These are phyloP conservation scores for Cladosporium sp. DNA, from an alignment of 2,329 filamentous ascomycete species.

Conservation along the genomic window DNA sequence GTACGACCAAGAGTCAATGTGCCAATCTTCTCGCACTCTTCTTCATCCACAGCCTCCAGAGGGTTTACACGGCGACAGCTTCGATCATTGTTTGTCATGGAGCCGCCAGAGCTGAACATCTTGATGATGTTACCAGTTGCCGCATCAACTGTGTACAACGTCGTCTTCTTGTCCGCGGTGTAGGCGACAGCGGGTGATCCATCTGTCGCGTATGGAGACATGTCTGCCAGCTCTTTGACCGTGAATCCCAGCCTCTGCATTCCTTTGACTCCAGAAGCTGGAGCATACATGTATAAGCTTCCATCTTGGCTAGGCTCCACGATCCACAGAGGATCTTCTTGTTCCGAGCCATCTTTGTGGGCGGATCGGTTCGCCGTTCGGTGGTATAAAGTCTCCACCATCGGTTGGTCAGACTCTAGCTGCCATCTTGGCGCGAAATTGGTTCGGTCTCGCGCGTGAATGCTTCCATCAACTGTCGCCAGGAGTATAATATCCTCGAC, in stretches of 20 bases:
- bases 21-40: conserved; percentile 72
- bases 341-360: conserved; percentile 56
- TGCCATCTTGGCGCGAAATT: conserved; percentile 83
- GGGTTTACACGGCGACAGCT: conserved; percentile 70
- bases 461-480: conserved; percentile 98
- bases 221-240: conserved; percentile 79
- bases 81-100: conserved; percentile 61
- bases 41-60: conserved; percentile 52
- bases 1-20: conserved; percentile 80
- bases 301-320: conserved; percentile 89
- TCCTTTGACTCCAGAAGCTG: conserved; percentile 53
- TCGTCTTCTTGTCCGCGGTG: conserved; percentile 85
- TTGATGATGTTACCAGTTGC: conserved; percentile 76
- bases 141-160: conserved; percentile 83
- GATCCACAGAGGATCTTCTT: conserved; percentile 90
- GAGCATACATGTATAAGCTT: conserved; percentile 79
- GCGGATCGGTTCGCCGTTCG: conserved; percentile 60
- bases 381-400: conserved; percentile 86
- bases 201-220: conserved; percentile 69
- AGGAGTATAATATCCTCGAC: conserved; percentile 99
- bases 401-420: conserved; percentile 75
- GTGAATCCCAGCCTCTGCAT: conserved; percentile 66
- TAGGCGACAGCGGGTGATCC: conserved; percentile 74
- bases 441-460: conserved; percentile 85
- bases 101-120: conserved; percentile 73